Evolutionary conservation across 352 stramenopile genomes (phyloP).

Genomic region (Globisporangium megalacanthum): DNA sequence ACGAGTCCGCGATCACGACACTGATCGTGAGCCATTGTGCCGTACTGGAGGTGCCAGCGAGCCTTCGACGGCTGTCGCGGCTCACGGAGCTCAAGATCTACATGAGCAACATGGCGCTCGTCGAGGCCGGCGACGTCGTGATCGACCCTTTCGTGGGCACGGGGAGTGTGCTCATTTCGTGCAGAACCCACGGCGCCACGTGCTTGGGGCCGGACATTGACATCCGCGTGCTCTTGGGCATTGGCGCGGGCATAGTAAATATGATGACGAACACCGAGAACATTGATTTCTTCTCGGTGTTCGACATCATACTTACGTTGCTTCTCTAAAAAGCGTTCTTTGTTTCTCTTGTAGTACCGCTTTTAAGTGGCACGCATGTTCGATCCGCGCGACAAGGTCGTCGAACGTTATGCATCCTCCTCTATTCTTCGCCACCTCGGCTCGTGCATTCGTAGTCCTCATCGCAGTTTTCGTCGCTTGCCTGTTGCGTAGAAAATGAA

Average conservation of each 20-base stretch:
- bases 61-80: no score
- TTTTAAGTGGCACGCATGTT: no score
- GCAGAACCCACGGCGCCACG: constrained; percentile 88
- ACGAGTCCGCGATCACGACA: no score
- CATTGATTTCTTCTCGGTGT: no score
- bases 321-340: no score
- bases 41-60: no score
- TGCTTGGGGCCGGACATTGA: constrained; percentile 97
- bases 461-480: background rate
- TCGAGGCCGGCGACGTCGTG: constrained; percentile 68
- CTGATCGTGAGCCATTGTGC: no score
- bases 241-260: constrained; percentile 68
- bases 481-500: constrained; percentile 46
- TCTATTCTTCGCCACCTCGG: background rate
- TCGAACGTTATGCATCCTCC: no score
- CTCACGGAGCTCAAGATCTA: no score
- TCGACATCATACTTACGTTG: no score
- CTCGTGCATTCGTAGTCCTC: background rate
- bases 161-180: constrained; percentile 94
- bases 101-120: constrained; percentile 90
- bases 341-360: no score
- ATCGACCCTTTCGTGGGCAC: constrained; percentile 99
- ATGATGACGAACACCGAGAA: no score
- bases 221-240: constrained; percentile 91
- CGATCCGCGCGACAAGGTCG: constrained; percentile 61